These are phyloP conservation scores for Tinospora cordifolia DNA, from an alignment of 164 flowering plant genomes.

Conservation along the genomic window DNA sequence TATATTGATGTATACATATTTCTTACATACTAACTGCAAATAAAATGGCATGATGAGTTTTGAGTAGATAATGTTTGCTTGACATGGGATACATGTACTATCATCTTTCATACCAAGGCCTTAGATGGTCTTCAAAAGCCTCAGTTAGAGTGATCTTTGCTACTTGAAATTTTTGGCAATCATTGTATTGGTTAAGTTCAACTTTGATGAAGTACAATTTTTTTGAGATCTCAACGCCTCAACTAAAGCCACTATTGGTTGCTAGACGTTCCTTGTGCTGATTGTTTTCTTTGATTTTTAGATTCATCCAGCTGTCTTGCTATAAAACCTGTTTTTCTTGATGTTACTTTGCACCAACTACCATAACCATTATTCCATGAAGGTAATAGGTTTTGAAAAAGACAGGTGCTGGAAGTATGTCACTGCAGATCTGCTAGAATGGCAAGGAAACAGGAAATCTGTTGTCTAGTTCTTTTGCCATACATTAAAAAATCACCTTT, in stretches of 20 bases:
- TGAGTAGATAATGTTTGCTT: background rate
- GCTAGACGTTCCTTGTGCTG: no score
- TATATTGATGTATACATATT: background rate
- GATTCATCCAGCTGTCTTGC: background rate
- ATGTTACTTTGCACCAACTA: no score
- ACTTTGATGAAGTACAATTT: no score
- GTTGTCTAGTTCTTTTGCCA: background rate
- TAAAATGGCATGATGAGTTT: background rate
- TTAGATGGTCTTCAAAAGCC: no score
- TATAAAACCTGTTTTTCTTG: background rate
- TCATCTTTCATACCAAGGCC: no score
- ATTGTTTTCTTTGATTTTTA: background rate
- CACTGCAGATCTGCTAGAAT: background rate
- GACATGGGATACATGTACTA: background rate
- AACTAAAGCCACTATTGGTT: no score
- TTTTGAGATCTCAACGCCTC: no score
- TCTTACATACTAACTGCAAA: background rate
- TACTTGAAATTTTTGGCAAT: no score
- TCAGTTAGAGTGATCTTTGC: background rate
- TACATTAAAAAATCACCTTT: background rate
- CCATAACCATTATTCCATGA: no score
- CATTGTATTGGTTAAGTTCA: no score
- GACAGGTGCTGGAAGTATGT: background rate
- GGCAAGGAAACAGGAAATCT: background rate
- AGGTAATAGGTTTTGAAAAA: background rate